Conservation (phyloP, 2,329 filamentous ascomycete genomes). For the Trichophyton simii region DNA sequence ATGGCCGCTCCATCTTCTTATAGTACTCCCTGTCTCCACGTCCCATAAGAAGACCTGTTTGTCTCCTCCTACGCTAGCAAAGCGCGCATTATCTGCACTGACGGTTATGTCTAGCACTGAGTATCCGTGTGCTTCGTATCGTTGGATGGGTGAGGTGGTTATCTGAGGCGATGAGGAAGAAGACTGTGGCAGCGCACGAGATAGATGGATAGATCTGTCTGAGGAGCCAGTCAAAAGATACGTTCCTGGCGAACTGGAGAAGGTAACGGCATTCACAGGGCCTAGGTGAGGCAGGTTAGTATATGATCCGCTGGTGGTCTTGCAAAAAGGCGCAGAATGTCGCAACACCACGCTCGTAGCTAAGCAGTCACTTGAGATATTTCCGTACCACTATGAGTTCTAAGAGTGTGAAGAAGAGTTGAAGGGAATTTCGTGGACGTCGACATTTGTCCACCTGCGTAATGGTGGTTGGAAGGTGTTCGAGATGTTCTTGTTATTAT, state of each 20-base stretch:
- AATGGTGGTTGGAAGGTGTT: neutral
- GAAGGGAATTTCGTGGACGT: conserved; percentile 26
- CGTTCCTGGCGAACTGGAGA: conserved; percentile 59
- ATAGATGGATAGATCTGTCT: conserved; percentile 74
- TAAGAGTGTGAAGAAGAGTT: conserved; percentile 30
- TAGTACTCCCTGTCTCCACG: conserved; percentile 64
- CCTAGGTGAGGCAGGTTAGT: conserved; percentile 33
- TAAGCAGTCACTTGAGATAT: neutral
- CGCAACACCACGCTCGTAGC: neutral
- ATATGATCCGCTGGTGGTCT: neutral
- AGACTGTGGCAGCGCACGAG: conserved; percentile 47
- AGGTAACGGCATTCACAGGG: conserved; percentile 58
- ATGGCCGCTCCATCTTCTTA: conserved; percentile 63
- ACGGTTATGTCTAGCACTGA: conserved; percentile 74
- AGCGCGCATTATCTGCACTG: conserved; percentile 61
- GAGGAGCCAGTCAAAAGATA: conserved; percentile 77
- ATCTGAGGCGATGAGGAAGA: conserved; percentile 22
- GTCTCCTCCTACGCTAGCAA: conserved; percentile 81
- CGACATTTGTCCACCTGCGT: conserved; percentile 17
- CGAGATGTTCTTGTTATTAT: neutral
- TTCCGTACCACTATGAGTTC: conserved; percentile 32
- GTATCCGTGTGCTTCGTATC: conserved; percentile 82
- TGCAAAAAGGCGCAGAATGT: neutral
- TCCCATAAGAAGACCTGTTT: conserved; percentile 91
- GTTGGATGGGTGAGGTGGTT: conserved; percentile 56